Conservation (phyloP, 2,329 filamentous ascomycete species). For the Monosporascus sp. region DNA sequence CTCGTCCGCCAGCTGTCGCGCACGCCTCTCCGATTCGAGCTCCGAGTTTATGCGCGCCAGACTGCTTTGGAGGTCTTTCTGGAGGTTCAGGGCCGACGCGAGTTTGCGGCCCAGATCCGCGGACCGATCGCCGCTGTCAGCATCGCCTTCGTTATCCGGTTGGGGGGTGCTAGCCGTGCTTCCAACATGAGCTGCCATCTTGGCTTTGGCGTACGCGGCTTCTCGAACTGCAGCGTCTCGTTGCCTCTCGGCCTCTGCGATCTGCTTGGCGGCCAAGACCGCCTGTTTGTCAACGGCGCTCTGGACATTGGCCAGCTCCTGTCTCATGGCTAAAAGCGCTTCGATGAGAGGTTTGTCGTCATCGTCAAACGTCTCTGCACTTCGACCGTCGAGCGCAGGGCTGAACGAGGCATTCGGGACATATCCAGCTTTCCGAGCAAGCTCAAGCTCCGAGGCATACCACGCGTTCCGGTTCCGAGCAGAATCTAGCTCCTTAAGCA, state of each 20-base stretch:
- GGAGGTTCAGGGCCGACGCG: conserved; percentile 71
- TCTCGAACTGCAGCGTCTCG: conserved; percentile 91
- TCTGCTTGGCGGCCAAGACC: conserved; percentile 75
- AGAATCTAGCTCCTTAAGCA: conserved; percentile 82
- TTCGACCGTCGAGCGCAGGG: conserved; percentile 69
- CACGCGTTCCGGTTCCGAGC: conserved; percentile 86
- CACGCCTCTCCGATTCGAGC: conserved; percentile 73
- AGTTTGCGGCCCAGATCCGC: conserved; percentile 77
- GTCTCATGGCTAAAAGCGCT: conserved; percentile 84
- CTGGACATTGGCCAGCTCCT: conserved; percentile 85
- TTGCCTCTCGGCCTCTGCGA: conserved; percentile 92
- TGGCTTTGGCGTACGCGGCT: conserved; percentile 91
- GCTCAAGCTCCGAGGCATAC: conserved; percentile 91
- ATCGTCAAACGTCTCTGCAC: conserved; percentile 76
- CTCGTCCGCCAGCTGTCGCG: conserved; percentile 82
- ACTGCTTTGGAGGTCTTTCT: conserved; percentile 75
- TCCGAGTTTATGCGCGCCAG: conserved; percentile 66
- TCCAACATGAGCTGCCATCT: conserved; percentile 69
- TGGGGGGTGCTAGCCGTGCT: conserved; percentile 59
- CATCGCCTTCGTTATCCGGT: conserved; percentile 55
- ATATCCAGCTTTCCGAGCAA: conserved; percentile 89
- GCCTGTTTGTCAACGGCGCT: conserved; percentile 85
- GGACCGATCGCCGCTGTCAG: conserved; percentile 51
- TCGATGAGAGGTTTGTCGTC: conserved; percentile 91
- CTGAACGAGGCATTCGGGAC: conserved; percentile 64